These are phyloP conservation scores for Arthroderma sp. DNA, from an alignment of 2,329 filamentous ascomycete species.

Conservation along the genomic window DNA sequence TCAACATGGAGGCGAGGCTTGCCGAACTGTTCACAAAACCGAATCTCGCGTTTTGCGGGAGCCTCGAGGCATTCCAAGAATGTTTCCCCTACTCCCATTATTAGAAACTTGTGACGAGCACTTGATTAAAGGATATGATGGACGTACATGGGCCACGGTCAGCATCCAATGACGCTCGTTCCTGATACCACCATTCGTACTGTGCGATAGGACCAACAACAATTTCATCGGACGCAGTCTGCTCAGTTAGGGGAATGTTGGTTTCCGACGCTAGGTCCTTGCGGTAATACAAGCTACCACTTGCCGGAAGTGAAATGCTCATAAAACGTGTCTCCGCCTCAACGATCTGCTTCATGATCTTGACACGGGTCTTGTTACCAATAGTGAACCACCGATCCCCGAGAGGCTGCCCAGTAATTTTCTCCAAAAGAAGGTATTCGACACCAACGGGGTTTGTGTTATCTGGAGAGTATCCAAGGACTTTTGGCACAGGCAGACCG, in stretches of 20 bases:
- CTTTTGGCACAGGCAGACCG: slow-evolving; percentile 26
- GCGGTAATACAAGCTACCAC: slow-evolving; percentile 19
- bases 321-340: slow-evolving; percentile 17
- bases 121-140: background rate
- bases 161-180: slow-evolving; percentile 14
- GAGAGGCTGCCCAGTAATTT: slow-evolving; percentile 15
- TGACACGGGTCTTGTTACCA: slow-evolving; percentile 9
- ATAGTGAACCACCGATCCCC: slow-evolving; percentile 17
- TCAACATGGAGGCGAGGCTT: slow-evolving; percentile 14
- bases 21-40: slow-evolving; percentile 15
- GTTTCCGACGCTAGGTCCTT: slow-evolving; percentile 11
- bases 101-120: background rate
- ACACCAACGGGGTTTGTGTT: slow-evolving; percentile 17
- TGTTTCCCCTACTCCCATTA: slow-evolving; percentile 4
- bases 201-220: slow-evolving; percentile 16
- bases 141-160: slow-evolving; percentile 19
- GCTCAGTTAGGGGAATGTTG: background rate
- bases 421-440: slow-evolving; percentile 21
- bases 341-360: slow-evolving; percentile 9
- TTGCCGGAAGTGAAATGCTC: slow-evolving; percentile 14
- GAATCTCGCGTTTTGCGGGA: slow-evolving; percentile 15
- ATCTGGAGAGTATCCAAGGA: slow-evolving; percentile 18
- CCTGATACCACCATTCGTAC: slow-evolving; percentile 22
- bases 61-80: slow-evolving; percentile 13
- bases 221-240: background rate